Evolutionary conservation across 805 yeast genomes (phyloP), one percentile per base, ranked within the genome.

Genomic region (Teunomyces gatunensis): DNA sequence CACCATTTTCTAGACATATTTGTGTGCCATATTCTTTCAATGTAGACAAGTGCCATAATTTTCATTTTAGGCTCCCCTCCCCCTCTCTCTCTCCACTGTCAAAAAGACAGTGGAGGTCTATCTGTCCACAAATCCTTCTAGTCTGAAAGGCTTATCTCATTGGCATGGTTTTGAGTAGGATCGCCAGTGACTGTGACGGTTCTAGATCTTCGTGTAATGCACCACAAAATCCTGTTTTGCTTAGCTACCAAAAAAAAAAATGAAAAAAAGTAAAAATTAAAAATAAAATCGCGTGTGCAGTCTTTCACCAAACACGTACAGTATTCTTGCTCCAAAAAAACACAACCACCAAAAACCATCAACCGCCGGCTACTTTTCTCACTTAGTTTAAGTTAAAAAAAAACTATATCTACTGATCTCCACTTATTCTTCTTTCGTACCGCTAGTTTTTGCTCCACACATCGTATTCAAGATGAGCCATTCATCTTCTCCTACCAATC

Each of bases 401-500:
- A 25, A 25, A 25, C 27, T 25, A 25, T 6, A 32, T 9, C 18
- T 32, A 32, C 18, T 32, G 34, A n/a, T 32, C 11, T 13, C 18
- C 27, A 25, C 7, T 21, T 25, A 25, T 25, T 25, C 34, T 32
- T 13, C 34, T 32, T 23, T 6, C 28, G 15, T 12, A 21, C 6
- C 20, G 1, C 40, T 15, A 9, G 17, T 13, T 37, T 13, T 37
- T 10, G 17, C 28, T 15, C n/a, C 32, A 17, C 7, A 6, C 34
- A 18, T 18, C 20, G 20, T 18, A 6, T 30, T 15, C 25, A 41
- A 11, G 40, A 70, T 70, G 75, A 67, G 68, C 53, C 74, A 68
- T 42, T 61, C 68, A 37, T 61, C 59, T 56, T 63, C 75, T 7
- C 73, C 75, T 4, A 67, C 64, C 41, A 69, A 67, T 53, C 59